These are phyloP conservation scores for Acer negundo DNA, from an alignment of 345 rosid genomes.

Conservation along the genomic window DNA sequence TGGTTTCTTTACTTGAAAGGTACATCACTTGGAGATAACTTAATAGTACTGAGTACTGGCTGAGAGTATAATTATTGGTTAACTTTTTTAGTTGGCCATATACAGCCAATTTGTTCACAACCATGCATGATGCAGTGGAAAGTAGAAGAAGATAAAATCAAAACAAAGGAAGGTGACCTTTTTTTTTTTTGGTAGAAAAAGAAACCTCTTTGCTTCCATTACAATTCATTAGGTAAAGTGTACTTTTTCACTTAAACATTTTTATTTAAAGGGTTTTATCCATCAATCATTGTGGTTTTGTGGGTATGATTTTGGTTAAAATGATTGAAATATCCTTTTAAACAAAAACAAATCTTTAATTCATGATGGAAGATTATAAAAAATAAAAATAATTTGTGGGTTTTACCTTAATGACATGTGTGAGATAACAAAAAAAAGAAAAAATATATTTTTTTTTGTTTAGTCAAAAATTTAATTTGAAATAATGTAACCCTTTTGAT, in stretches of 20 bases:
- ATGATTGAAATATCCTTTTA: too few species aligned
- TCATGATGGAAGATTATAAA: not conserved
- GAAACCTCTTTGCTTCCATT: conserved; percentile 7
- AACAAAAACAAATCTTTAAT: too few species aligned
- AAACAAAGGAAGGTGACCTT: not conserved
- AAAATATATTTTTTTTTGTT: too few species aligned
- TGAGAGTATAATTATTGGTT: not conserved
- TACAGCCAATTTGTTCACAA: not conserved
- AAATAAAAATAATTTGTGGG: too few species aligned
- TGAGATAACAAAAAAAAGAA: too few species aligned
- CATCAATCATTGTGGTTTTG: not conserved
- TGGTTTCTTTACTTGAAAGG: not conserved
- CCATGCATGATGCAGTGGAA: not conserved
- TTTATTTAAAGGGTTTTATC: not conserved
- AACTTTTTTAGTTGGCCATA: not conserved
- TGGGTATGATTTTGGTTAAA: not conserved
- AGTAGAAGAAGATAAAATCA: not conserved
- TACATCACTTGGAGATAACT: not conserved
- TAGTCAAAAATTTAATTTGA: too few species aligned
- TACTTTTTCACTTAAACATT: not conserved
- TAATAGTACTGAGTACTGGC: not conserved
- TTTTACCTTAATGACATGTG: too few species aligned
- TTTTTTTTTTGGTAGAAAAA: not conserved
- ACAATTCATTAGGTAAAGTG: not conserved
- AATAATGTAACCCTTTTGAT: too few species aligned